Evolutionary conservation across 2,329 filamentous ascomycete species (phyloP), one percentile per base, ranked within the genome.

Genomic region (Trichoderma sp.): DNA sequence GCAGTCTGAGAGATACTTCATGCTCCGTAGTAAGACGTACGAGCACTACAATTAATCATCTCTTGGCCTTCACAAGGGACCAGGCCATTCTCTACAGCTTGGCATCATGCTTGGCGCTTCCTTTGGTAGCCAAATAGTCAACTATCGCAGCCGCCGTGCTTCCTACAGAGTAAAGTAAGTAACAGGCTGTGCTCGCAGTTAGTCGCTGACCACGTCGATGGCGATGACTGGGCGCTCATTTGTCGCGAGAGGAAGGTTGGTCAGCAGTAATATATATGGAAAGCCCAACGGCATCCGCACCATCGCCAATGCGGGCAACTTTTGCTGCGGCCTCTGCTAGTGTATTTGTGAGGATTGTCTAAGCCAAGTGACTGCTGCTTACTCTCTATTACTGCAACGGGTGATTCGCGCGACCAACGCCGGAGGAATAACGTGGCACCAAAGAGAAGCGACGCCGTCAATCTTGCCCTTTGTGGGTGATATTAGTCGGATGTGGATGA

Each of bases 191-290:
- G 29, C 14, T 31, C 59, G 16, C n/a, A 38, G 16, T 60, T 31
- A 27, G 45, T 18, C 14, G 21, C 21, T 69, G 66, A 60, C 50
- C 53, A 35, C 53, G 9, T 38, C 3, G 21, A 33, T 33, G 50
- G 33, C 33, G 50, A 16, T 59, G 31, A 59, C 50, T n/a, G 9
- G 33, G 33, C 24, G 29, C 33, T 60, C 14, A 38, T 29, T 38
- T 16, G 18, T 12, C 1, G 1, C 24, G 24, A 38, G 16, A 11
- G 6, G 16, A 41, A 41, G 53, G 50, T 53, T 41, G 50, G 67
- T 71, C 67, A 71, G 67, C 67, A 60, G n/a, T n/a, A 62, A 33
- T 31, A n/a, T 29, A 62, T 41, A 60, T 60, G 53, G 11, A 69
- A 33, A 29, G 53, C 67, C 24, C 35, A 41, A 21, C 33, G 6